Evolutionary conservation across 768 basidiomycete genomes (phyloP), one percentile per base, ranked within the genome.

Genomic region (Cytidiella melzeri): DNA sequence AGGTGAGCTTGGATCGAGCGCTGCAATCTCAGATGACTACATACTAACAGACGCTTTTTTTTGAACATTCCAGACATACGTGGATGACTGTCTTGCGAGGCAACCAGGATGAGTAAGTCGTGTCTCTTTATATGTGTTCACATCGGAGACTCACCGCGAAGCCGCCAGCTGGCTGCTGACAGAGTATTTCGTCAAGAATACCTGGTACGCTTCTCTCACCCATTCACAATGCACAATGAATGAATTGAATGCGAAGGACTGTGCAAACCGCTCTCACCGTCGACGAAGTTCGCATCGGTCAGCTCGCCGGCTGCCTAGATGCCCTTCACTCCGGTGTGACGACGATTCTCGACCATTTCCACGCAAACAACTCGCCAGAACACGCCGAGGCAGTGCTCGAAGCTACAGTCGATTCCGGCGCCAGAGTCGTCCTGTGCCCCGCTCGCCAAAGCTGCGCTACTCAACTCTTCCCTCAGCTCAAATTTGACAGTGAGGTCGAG

Each of bases 271-370:
- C 38, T 19, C 45, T 64, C 15, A 67, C 65, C 1, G 48, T 59
- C 11, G 58, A 59, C 4, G 64, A 67, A 25, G 55, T 62, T 40
- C 53, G 56, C 37, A 59, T 61, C 37, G 61, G 65, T 20, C 61
- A 63, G 34, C 59, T 66, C 43, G 61, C 62, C 1, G 65, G 62
- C 4, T 62, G 59, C 40, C 60, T 63, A 41, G 63, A 66, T 26
- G 62, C 64, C 3, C 50, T 66, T 26, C 56, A 63, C 49, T 53
- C 57, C 24, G 65, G 65, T 24, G 61, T 64, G n/a, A 65, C 65
- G 15, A 65, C 64, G 28, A 41, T 65, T 30, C 53, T 66, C 21
- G 65, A 66, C 54, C 65, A 66, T 53, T 63, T 61, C 53, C 65
- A 65, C 42, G 60, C 55, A 12, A 53, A 59, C 3, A 43, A 55